Evolutionary conservation across 352 stramenopile genomes (phyloP).

Genomic region (Pythium angustatum): DNA sequence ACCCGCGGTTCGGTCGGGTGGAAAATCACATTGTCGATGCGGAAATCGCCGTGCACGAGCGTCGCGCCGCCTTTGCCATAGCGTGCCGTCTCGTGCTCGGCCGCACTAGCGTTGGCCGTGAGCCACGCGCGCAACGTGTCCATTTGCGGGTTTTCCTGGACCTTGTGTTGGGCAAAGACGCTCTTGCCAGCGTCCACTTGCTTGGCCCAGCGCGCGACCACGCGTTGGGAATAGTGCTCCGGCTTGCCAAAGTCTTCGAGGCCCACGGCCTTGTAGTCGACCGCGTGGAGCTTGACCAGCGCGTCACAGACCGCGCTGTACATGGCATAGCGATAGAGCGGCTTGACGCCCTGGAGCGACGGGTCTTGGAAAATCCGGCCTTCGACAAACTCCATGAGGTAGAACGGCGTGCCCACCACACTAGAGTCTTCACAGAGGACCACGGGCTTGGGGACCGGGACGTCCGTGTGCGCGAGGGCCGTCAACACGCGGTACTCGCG

Average conservation of each 20-base stretch:
- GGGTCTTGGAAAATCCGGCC: slow-evolving; percentile 79
- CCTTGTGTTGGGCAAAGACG: slow-evolving; percentile 47
- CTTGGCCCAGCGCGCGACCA: slow-evolving; percentile 70
- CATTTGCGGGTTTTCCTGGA: slow-evolving; percentile 65
- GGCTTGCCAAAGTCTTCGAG: slow-evolving; percentile 60
- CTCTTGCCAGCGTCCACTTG: slow-evolving; percentile 56
- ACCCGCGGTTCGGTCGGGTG: slow-evolving; percentile 83
- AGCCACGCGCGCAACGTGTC: slow-evolving; percentile 60
- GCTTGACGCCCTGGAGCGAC: slow-evolving; percentile 56
- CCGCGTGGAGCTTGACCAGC: slow-evolving; percentile 59
- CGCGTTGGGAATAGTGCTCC: slow-evolving; percentile 72
- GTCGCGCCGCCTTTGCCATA: slow-evolving; percentile 26
- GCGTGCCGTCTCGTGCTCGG: slow-evolving; percentile 43
- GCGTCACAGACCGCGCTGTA: slow-evolving; percentile 73
- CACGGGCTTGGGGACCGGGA: slow-evolving; percentile 65
- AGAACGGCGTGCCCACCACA: slow-evolving; percentile 75
- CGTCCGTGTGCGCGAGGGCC: slow-evolving; percentile 65
- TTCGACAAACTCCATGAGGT: slow-evolving; percentile 82
- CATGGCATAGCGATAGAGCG: slow-evolving; percentile 79
- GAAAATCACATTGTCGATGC: slow-evolving; percentile 87
- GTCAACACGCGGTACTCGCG: slow-evolving; percentile 74
- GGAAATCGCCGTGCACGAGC: slow-evolving; percentile 88
- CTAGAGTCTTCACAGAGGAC: slow-evolving; percentile 62
- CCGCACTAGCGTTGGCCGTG: slow-evolving; percentile 37
- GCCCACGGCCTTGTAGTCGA: slow-evolving; percentile 63